Base-by-base conservation (phyloP, 2,329 filamentous ascomycete genomes). In the Shiraia sp. region DNA sequence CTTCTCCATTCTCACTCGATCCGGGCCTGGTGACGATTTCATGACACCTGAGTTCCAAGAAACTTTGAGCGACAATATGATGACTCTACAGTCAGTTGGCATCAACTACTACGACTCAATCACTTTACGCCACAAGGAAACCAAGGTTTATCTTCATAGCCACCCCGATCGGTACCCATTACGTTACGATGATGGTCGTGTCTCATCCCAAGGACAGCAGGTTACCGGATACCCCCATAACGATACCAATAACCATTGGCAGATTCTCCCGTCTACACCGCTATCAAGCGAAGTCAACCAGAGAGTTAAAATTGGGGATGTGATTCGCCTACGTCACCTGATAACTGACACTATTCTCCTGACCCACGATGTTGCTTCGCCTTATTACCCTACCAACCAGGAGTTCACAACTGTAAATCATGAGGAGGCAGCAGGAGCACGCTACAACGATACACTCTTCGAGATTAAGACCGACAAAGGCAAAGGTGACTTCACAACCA, bases 21-120 rank as follows among this genome's bases (percentile, higher is more conserved):
- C 93, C 37, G 93, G 93, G 25, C 92, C 93, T 31, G 93, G 93
- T 39, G 93, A 99, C 66, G 92, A 97, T 64, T 99, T 99, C 75
- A 99, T 99, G 93, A 90, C 87, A 3, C 93, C 93, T 1, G 90
- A 93, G 64, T 99, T 99, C 76, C 93, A 99, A 75, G 91, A 96
- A 75, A 97, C 93, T 2, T 77, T 99, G 51, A 90, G 87, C 63
- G 92, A 99, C 75, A 99, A 99, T 66, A 74, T 87, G 47, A 93
- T 99, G 89, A 82, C 90, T 47, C 83, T 89, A 54, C 90, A 93
- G 61, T 85, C 93, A 12, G 75, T 96, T 40, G 84, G 84, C 32
- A 88, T 99, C 53, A 79, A 96, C 59, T 99, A 95, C 76, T 92
- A 88, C 62, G 93, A 99, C 66, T 80, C 77, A 39, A 88, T 99